These are phyloP conservation scores for Lodderomyces parapsilosis DNA, from an alignment of 1,139 yeast genomes.

Conservation along the genomic window DNA sequence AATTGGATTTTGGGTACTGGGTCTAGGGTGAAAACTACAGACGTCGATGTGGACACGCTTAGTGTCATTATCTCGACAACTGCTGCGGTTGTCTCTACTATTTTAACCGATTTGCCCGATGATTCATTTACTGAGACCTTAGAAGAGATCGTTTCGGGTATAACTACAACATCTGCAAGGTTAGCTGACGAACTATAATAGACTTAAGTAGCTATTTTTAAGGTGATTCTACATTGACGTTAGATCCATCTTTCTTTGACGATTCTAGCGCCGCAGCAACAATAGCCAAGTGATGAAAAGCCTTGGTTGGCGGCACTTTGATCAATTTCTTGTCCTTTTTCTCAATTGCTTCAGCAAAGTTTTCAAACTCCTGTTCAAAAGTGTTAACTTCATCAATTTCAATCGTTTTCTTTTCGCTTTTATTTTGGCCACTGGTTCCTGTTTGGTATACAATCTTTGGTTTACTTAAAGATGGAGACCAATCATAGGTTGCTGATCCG, in stretches of 20 bases:
- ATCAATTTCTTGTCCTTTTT: slow-evolving; percentile 61
- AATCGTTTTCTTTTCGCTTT: slow-evolving; percentile 46
- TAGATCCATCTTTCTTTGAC: slow-evolving; percentile 56
- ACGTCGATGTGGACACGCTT: slow-evolving; percentile 7
- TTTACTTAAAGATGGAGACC: slow-evolving; percentile 49
- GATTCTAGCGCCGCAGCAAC: slow-evolving; percentile 82
- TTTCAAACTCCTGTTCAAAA: slow-evolving; percentile 61
- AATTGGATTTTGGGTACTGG: slow-evolving; percentile 19
- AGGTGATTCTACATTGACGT: slow-evolving; percentile 47
- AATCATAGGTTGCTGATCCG: slow-evolving; percentile 70
- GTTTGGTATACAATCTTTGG: slow-evolving; percentile 51
- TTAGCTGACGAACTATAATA: slow-evolving; percentile 12
- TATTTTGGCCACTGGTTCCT: slow-evolving; percentile 42
- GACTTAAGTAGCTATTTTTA: slow-evolving; percentile 7
- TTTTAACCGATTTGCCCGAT: slow-evolving; percentile 3
- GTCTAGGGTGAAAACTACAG: background rate
- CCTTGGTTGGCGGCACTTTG: slow-evolving; percentile 63
- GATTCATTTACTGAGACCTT: background rate
- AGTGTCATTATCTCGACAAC: slow-evolving; percentile 7
- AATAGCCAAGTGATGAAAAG: slow-evolving; percentile 90
- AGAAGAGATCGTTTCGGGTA: slow-evolving; percentile 3
- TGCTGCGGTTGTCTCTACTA: background rate
- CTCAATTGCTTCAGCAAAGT: slow-evolving; percentile 68
- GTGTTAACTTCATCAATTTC: slow-evolving; percentile 57
- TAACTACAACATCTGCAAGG: slow-evolving; percentile 4